Base-by-base conservation (phyloP, 2,329 filamentous ascomycete species). In the Lachnellula subtilissima region DNA sequence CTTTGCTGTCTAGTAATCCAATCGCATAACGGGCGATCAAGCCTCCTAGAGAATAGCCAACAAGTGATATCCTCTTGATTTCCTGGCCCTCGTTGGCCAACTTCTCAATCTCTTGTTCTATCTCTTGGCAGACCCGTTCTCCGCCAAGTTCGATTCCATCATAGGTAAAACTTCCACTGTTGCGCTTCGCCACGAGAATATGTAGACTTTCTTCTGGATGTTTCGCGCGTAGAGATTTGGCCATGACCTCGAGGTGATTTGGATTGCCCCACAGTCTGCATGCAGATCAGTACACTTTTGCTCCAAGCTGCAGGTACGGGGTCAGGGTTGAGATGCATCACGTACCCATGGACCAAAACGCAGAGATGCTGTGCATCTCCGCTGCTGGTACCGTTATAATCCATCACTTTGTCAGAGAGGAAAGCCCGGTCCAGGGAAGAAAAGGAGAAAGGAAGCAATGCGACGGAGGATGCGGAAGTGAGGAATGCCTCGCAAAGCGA, bases 1-100 rank as follows among this genome's bases (percentile, higher is more conserved):
- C 91, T 66, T 88, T 89, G 53, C 89, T 86, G 65, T 92, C 84
- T 3, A 97, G 78, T 65, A 97, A 75, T 0, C 93, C 93, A 55
- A 96, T 81, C 2, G 89, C 88, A 74, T 96, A 97, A 57, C 93
- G 82, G 9, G 90, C 85, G 4, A 97, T 85, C 6, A 97, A 76
- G 0, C 93, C 93, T 47, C 93, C 93, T 1, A 97, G 78, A 0
- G 91, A 96, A 71, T 97, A 97, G 40, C 93, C 93, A 45, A 93
- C 81, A 42, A 97, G 78, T 70, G 91, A 96, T 61, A 97, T 77
- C 73, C 91, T 95, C 48, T 75, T 86, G 66, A 97, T 87, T 43
- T 82, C 80, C 63, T 87, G 83, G 22, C 91, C 92, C 28, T 78
- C 75, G 43, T 74, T 74, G 49, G 81, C 78, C 51, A 85, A 78